These are phyloP conservation scores for Ophiocordyceps camponoti-leonardi DNA, from an alignment of 2,329 filamentous ascomycete species.

Conservation along the genomic window DNA sequence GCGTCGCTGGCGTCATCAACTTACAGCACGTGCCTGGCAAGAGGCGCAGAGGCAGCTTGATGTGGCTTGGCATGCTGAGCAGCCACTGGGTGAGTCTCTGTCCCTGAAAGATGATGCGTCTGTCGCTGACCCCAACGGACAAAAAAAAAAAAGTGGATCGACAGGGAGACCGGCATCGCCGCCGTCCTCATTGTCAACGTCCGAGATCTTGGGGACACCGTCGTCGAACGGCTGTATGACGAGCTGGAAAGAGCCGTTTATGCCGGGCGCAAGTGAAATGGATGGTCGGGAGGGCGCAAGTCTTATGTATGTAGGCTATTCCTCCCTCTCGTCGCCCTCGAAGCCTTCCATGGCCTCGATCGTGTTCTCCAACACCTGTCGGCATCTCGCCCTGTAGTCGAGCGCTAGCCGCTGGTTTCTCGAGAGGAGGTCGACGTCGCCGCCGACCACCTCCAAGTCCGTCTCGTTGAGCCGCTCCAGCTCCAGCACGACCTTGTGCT, in stretches of 20 bases:
- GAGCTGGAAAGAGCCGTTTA: slow-evolving; percentile 23
- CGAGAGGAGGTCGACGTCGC: slow-evolving; percentile 18
- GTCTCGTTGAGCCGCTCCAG: slow-evolving; percentile 28
- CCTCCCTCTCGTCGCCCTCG: neutral
- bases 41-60: slow-evolving; percentile 22
- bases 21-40: slow-evolving; percentile 20
- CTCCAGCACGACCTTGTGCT: slow-evolving; percentile 23
- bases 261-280: too few relatives aligned
- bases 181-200: slow-evolving; percentile 21
- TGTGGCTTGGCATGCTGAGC: slow-evolving; percentile 25
- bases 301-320: neutral
- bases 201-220: slow-evolving; percentile 18
- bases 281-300: too few relatives aligned
- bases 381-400: slow-evolving; percentile 30
- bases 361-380: slow-evolving; percentile 26
- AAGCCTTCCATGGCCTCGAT: slow-evolving; percentile 17
- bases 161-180: slow-evolving; percentile 20
- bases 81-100: slow-evolving; percentile 25
- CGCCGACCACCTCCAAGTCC: slow-evolving; percentile 24
- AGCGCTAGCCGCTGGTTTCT: slow-evolving; percentile 29
- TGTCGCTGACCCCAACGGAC: too few relatives aligned
- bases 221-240: slow-evolving; percentile 17
- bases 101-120: too few relatives aligned
- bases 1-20: slow-evolving; percentile 22
- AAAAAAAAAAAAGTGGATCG: too few relatives aligned